Conservation (phyloP, 108 stramenopile species). For the Epithemia pelagica region DNA sequence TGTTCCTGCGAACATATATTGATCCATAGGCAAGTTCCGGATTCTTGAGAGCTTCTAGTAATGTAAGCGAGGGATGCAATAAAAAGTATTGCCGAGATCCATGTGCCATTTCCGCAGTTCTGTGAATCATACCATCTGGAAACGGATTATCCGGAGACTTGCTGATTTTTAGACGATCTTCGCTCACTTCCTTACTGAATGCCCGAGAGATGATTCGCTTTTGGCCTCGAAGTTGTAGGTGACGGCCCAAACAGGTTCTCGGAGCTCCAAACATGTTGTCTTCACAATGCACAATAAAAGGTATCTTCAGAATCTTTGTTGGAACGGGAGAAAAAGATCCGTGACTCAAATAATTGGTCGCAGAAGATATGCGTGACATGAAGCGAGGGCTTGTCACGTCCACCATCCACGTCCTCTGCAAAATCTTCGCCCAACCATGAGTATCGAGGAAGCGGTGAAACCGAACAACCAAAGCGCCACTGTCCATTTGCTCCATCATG, state of each 20-base stretch:
- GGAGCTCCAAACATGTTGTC: no score
- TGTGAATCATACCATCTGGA: neutral
- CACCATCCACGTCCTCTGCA: neutral
- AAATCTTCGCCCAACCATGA: no score
- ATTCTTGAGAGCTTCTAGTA: neutral
- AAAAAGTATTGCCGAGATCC: neutral
- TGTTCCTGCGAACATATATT: constrained; percentile 51
- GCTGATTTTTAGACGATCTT: neutral
- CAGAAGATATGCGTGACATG: neutral
- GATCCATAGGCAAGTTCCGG: constrained; percentile 21
- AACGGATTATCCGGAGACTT: neutral
- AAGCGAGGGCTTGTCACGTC: neutral
- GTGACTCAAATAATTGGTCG: neutral
- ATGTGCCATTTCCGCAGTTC: neutral
- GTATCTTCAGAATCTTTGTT: no score
- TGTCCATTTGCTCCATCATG: constrained; percentile 50
- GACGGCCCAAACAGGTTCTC: no score
- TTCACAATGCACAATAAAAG: no score
- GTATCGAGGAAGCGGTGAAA: neutral
- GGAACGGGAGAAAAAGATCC: no score
- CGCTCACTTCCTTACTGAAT: neutral
- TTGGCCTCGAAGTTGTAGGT: no score
- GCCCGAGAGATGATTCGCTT: no score
- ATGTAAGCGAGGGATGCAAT: neutral
- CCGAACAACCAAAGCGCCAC: neutral